Conservation (phyloP, 140 eudicot species). For the Ambrosia hybrid region DNA sequence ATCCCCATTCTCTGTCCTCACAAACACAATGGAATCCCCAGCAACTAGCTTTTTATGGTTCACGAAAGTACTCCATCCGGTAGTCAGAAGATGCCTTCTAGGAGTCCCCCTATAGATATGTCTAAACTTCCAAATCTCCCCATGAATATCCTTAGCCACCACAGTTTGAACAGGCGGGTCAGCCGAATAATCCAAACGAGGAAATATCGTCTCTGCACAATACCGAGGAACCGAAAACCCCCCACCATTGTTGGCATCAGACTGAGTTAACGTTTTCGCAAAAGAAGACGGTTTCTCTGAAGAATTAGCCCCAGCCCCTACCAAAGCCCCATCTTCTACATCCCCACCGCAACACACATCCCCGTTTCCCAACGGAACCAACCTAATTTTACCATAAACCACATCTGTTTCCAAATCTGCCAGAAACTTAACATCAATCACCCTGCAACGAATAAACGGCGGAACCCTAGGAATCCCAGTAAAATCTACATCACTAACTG, state of each 20-base stretch:
- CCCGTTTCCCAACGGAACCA: conserved; percentile 53
- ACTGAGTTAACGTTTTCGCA: conserved; percentile 75
- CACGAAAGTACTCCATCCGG: conserved; percentile 89
- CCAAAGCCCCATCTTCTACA: conserved; percentile 27
- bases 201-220: conserved; percentile 85
- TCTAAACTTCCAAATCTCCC: conserved; percentile 78
- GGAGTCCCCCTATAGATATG: conserved; percentile 89
- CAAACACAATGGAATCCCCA: conserved; percentile 80
- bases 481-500: conserved; percentile 58
- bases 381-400: conserved; percentile 58
- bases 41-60: conserved; percentile 82
- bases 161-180: conserved; percentile 85
- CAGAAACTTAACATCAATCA: conserved; percentile 55
- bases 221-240: conserved; percentile 59
- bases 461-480: conserved; percentile 51
- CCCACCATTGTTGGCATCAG: conserved; percentile 90
- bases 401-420: conserved; percentile 74
- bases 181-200: conserved; percentile 66
- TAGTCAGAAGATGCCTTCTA: conserved; percentile 76
- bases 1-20: conserved; percentile 73
- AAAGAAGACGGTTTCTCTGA: conserved; percentile 62
- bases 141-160: conserved; percentile 75
- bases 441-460: conserved; percentile 54
- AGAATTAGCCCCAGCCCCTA: conserved; percentile 34
- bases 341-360: conserved; percentile 7